Evolutionary conservation across 2,329 filamentous ascomycete species (phyloP).

Genomic region (Rhinocladiella similis): DNA sequence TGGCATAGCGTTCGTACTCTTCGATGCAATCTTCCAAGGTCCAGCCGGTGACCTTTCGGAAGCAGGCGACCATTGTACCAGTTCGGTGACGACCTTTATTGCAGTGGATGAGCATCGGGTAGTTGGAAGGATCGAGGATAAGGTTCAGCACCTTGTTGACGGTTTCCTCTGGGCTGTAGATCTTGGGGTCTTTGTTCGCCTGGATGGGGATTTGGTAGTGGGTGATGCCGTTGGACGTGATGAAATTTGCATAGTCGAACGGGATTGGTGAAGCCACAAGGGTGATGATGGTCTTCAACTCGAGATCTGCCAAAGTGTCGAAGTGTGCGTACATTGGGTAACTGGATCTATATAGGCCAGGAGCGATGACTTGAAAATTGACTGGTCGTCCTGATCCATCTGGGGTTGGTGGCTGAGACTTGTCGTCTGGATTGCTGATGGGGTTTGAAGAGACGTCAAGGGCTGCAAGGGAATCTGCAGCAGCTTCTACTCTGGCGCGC

Average conservation of each 20-base stretch:
- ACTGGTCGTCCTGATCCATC: conserved; percentile 47
- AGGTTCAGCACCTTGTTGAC: conserved; percentile 72
- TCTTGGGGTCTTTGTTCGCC: conserved; percentile 76
- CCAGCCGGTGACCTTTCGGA: conserved; percentile 74
- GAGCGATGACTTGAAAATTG: conserved; percentile 76
- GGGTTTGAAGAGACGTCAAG: conserved; percentile 10
- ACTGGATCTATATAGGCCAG: conserved; percentile 77
- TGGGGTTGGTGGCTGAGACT: conserved; percentile 35
- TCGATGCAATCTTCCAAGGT: conserved; percentile 60
- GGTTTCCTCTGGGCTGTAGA: conserved; percentile 63
- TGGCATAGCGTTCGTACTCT: conserved; percentile 70
- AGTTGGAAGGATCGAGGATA: conserved; percentile 69
- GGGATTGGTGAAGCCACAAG: conserved; percentile 52
- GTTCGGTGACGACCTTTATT: conserved; percentile 94
- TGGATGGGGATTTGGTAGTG: conserved; percentile 76
- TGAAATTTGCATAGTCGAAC: conserved; percentile 58
- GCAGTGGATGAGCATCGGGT: conserved; percentile 85
- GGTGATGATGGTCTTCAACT: conserved; percentile 72
- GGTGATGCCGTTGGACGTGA: conserved; percentile 65
- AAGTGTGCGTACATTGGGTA: conserved; percentile 74
- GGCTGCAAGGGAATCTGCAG: conserved; percentile 13
- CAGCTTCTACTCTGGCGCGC: conserved; percentile 4
- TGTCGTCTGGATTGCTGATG: conserved; percentile 26
- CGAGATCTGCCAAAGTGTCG: conserved; percentile 65
- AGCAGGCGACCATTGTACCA: conserved; percentile 79